These are phyloP conservation scores for Naganishia friedmannii DNA, from an alignment of 768 basidiomycete genomes.

Conservation along the genomic window DNA sequence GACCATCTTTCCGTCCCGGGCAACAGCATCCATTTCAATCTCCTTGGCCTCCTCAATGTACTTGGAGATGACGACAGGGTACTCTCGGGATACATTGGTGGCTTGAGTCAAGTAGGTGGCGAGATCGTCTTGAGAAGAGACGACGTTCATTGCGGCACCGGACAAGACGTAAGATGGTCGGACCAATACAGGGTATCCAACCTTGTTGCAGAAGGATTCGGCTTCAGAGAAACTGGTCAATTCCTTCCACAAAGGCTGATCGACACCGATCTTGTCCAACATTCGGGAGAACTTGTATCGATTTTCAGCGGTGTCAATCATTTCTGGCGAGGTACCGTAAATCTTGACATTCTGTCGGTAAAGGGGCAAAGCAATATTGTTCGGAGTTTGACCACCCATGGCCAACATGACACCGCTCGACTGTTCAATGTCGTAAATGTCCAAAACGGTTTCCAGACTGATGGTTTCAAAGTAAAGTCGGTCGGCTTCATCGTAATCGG, in stretches of 20 bases:
- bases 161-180: conserved; percentile 98
- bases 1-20: conserved; percentile 93
- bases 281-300: conserved; percentile 98
- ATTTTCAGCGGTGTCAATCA: conserved; percentile 99
- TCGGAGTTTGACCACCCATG: conserved; percentile 98
- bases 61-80: conserved; percentile 97
- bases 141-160: conserved; percentile 99
- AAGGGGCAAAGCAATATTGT: conserved; percentile 95
- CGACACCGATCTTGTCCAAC: conserved; percentile 95
- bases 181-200: conserved; percentile 92
- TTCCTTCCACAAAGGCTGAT: conserved; percentile 97
- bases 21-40: conserved; percentile 99
- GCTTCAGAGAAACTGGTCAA: conserved; percentile 87
- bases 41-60: conserved; percentile 99
- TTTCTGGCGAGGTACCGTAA: conserved; percentile 96
- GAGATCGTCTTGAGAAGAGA: conserved; percentile 86
- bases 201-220: conserved; percentile 80
- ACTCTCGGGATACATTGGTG: conserved; percentile 89
- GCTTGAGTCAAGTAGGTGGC: conserved; percentile 90
- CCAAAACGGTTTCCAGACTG: conserved; percentile 88
- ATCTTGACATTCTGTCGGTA: conserved; percentile 97
- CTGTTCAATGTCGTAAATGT: conserved; percentile 89
- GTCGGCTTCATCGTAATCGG: conserved; percentile 98
- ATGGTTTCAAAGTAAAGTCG: conserved; percentile 99
- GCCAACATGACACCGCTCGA: conserved; percentile 89